phyloP scores from a whole-genome alignment of 768 basidiomycete genomes.

The Clitopilus hobsonii region DNA sequence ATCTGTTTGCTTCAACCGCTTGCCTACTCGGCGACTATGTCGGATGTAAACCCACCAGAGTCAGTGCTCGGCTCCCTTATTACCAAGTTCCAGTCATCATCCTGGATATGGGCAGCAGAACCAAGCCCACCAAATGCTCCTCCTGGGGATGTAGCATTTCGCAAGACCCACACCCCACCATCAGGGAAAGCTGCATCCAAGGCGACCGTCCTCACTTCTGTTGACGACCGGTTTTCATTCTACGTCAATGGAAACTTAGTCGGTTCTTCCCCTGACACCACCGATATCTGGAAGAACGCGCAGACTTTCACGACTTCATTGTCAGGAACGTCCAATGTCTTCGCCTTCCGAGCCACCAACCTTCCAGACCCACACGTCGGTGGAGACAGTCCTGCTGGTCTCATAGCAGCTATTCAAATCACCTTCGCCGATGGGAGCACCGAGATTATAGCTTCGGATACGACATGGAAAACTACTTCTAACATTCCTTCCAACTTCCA shows the following conservation, averaged over 20 bases:
- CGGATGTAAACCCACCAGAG: conserved; percentile 16
- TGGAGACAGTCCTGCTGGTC: conserved; percentile 20
- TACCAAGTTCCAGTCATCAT: conserved; percentile 14
- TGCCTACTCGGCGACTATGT: no score
- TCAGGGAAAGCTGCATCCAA: conserved; percentile 15
- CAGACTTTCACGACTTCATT: conserved; percentile 18
- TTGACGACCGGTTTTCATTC: conserved; percentile 23
- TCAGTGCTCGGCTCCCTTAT: conserved; percentile 14
- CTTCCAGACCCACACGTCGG: conserved; percentile 12
- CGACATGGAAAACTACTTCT: conserved; percentile 18
- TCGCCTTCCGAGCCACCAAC: conserved; percentile 25
- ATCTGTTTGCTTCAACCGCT: no score
- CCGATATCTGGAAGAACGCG: conserved; percentile 20
- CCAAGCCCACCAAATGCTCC: conserved; percentile 14
- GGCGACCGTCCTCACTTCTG: conserved; percentile 19
- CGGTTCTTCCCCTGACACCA: conserved; percentile 15
- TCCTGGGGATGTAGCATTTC: conserved; percentile 21
- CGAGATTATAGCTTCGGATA: conserved; percentile 14
- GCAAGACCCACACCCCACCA: conserved; percentile 20
- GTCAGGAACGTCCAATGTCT: conserved; percentile 12
- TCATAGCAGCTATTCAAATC: conserved; percentile 20
- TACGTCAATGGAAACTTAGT: conserved; percentile 22
- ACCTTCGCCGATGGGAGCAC: conserved; percentile 22
- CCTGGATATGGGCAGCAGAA: conserved; percentile 26
- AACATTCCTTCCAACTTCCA: conserved; percentile 19